A percentile compares a stretch with the other conserved stretches of the same genome.
Evolutionary conservation across 805 yeast species (phyloP).

Genomic region (Kodamaea laetipori): DNA sequence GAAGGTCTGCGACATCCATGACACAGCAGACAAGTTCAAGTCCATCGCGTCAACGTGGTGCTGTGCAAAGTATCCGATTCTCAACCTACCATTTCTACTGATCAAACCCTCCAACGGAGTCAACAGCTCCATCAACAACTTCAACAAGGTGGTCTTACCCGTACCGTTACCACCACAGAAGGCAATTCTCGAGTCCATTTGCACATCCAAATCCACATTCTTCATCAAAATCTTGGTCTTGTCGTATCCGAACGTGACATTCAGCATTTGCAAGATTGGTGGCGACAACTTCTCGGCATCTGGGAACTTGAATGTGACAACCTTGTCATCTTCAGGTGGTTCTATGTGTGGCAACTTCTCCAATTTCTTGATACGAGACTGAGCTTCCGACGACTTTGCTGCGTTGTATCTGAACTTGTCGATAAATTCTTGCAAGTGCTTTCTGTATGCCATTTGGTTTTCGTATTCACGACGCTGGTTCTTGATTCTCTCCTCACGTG

Average conservation of each 20-base stretch:
- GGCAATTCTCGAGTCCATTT: constrained; percentile 93
- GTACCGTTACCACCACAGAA: constrained; percentile 99
- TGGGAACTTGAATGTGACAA: constrained; percentile 85
- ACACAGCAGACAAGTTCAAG: constrained; percentile 77
- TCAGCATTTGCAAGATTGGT: constrained; percentile 86
- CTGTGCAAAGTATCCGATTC: constrained; percentile 97
- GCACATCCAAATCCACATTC: constrained; percentile 86
- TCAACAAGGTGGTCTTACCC: constrained; percentile 95
- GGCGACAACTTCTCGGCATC: constrained; percentile 93
- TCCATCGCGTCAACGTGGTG: constrained; percentile 99
- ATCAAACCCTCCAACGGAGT: constrained; percentile 78
- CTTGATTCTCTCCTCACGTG: constrained; percentile 93
- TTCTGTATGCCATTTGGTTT: constrained; percentile 93
- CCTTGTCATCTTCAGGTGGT: constrained; percentile 91
- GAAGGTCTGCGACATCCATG: constrained; percentile 86
- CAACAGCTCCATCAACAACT: constrained; percentile 76
- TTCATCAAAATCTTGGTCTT: constrained; percentile 64
- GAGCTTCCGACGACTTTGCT: constrained; percentile 96
- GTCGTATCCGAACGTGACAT: constrained; percentile 82
- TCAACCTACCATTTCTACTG: constrained; percentile 76
- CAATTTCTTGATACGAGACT: constrained; percentile 93
- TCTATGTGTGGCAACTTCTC: constrained; percentile 92
- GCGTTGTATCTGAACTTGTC: constrained; percentile 98
- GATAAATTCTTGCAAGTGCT: constrained; percentile 90
- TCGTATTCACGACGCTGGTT: constrained; percentile 94